A percentile compares a stretch with the other conserved stretches of the same genome.
phyloP scores from a whole-genome alignment of 169 alveolate genomes.

The Eimeria acervulina region DNA sequence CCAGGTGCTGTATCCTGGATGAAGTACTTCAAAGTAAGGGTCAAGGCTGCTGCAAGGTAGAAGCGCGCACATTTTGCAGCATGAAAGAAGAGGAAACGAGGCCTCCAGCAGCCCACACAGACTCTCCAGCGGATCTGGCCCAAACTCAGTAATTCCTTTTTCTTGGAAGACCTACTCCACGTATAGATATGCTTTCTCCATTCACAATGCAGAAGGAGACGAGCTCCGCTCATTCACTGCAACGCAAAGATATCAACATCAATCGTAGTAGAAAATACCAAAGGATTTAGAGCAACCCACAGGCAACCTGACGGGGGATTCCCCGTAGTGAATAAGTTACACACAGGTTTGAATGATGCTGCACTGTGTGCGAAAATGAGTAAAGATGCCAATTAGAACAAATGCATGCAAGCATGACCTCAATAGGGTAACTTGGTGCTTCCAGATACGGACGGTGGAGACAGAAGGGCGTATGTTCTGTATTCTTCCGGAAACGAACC shows the following conservation, averaged over 20 bases:
- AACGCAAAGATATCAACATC: background rate
- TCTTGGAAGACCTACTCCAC: background rate
- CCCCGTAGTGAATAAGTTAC: background rate
- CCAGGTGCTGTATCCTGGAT: background rate
- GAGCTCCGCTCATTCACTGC: background rate
- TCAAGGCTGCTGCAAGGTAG: background rate
- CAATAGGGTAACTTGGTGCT: background rate
- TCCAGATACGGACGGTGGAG: too few relatives aligned
- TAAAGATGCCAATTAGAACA: background rate
- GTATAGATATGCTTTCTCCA: background rate
- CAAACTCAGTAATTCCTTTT: background rate
- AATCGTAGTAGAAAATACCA: background rate
- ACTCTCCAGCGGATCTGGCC: background rate
- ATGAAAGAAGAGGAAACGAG: background rate
- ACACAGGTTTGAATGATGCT: background rate
- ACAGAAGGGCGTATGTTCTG: too few relatives aligned
- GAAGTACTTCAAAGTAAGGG: background rate
- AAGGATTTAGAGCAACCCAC: background rate
- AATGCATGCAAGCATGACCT: background rate
- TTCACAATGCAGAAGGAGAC: background rate
- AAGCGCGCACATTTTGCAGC: background rate
- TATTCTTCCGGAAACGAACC: background rate
- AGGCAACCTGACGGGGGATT: background rate
- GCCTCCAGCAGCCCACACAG: slow-evolving; percentile 7
- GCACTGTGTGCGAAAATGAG: background rate